Conservation (phyloP, 1,284 basidiomycete genomes). For the Cerrena zonata region DNA sequence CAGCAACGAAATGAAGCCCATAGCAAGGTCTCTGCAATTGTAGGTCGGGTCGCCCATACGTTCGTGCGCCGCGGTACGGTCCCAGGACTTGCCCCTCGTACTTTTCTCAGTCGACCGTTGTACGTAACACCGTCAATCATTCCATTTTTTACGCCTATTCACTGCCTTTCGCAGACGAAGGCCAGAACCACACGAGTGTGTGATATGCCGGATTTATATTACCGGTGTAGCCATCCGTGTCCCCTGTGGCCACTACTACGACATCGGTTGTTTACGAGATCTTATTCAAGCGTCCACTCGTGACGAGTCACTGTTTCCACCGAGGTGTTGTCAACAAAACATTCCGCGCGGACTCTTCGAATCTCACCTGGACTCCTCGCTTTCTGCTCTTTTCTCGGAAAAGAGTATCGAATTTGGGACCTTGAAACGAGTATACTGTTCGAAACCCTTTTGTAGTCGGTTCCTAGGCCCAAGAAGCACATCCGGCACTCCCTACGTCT, state of each 20-base stretch:
- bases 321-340: slow-evolving; percentile 28
- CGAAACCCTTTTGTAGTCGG: slow-evolving; percentile 27
- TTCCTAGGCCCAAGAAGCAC: slow-evolving; percentile 29
- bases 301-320: slow-evolving; percentile 33
- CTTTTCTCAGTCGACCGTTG: background rate
- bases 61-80: background rate
- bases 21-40: background rate
- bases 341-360: slow-evolving; percentile 26
- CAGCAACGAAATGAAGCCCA: background rate
- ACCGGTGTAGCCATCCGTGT: slow-evolving; percentile 17
- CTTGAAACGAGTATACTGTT: slow-evolving; percentile 32
- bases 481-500: slow-evolving; percentile 3
- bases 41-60: background rate
- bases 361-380: slow-evolving; percentile 17
- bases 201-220: slow-evolving; percentile 18
- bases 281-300: slow-evolving; percentile 28
- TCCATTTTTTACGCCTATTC: too few species aligned
- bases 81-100: background rate
- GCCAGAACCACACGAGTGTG: slow-evolving; percentile 16
- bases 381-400: slow-evolving; percentile 19
- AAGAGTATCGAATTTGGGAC: slow-evolving; percentile 28
- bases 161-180: slow-evolving; percentile 2
- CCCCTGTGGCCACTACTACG: slow-evolving; percentile 31
- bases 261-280: slow-evolving; percentile 25
- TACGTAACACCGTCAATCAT: too few species aligned